Conservation (phyloP, 805 yeast species). For the Hanseniaspora occidentalis region DNA sequence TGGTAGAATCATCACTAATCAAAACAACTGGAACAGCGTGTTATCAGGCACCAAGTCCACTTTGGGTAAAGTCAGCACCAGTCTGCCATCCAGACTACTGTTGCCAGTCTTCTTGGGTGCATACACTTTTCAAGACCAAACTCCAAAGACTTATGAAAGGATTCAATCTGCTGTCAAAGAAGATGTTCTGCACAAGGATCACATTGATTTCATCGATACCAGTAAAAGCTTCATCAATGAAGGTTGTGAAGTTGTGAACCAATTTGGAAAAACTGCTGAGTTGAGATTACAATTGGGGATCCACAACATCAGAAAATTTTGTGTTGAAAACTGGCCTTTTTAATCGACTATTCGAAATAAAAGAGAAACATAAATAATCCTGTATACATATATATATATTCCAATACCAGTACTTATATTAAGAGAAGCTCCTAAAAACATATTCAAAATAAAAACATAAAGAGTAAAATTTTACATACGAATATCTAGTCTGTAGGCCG, state of each 20-base stretch:
- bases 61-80: constrained; percentile 10
- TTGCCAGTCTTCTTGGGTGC: constrained; percentile 16
- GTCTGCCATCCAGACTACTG: constrained; percentile 17
- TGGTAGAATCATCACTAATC: constrained; percentile 18
- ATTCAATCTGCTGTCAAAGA: constrained; percentile 7
- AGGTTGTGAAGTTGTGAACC: constrained; percentile 6
- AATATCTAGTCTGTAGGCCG: no score
- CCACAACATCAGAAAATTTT: constrained; percentile 4
- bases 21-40: constrained; percentile 15
- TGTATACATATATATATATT: not conserved
- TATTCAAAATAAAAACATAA: no score
- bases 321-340: constrained; percentile 2
- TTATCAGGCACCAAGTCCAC: constrained; percentile 4
- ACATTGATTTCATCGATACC: constrained; percentile 6
- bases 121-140: constrained; percentile 12
- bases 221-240: constrained; percentile 7
- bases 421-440: no score
- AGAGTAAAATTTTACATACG: not conserved
- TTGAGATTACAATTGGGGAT: constrained; percentile 9
- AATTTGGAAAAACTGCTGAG: constrained; percentile 6
- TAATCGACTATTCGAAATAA: no score
- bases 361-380: no score
- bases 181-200: constrained; percentile 14
- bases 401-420: no score
- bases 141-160: constrained; percentile 19